Evolutionary conservation across 208 protist species (phyloP), one percentile per base, ranked within the genome.

Genomic region (Trypanosoma vivax): DNA sequence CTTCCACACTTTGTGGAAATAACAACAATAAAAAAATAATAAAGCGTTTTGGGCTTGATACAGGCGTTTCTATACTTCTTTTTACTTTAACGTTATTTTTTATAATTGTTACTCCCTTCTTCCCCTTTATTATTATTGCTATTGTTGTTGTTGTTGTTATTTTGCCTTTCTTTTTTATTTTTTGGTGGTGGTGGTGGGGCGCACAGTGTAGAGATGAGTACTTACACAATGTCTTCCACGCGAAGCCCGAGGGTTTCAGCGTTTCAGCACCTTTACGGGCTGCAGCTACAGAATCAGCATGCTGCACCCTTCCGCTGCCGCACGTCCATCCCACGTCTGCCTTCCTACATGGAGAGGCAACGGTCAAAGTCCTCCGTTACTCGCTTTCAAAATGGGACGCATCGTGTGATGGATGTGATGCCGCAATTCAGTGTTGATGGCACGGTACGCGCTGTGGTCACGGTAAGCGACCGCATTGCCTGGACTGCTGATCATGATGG

Each of bases 401-500:
- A 2, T 11, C 45, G 52, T 19, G 68, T 85, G 0, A 70, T 73
- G n/a, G 82, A 93, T 73, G 74, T 88, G 23, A 80, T 73, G 50
- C 73, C 82, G 11, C 58, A 66, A 2, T 90, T 73, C 65, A 61
- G 54, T 16, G 49, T 90, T 33, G 52, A 77, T 4, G 86, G 50
- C 11, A 39, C 59, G 10, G 65, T 79, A 10, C 76, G 82, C 19
- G 70, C 48, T 42, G 60, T 75, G 11, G 64, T 75, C n/a, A 41
- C 70, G 1, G 60, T 90, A 16, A 83, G 76, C 43, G 82, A 85
- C 14, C 82, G 79, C 52, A 52, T 82, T 29, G 72, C 68, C 47
- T 94, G 87, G 83, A 88, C 76, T 7, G 83, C 70, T 13, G 80
- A 91, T 35, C 53, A 47, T 34, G 75, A 90, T 52, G 83, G 87